Percentiles rank a stretch among this genome's conserved stretches.
phyloP scores from a whole-genome alignment of 441 rosid species.

The Erodium trifolium region DNA sequence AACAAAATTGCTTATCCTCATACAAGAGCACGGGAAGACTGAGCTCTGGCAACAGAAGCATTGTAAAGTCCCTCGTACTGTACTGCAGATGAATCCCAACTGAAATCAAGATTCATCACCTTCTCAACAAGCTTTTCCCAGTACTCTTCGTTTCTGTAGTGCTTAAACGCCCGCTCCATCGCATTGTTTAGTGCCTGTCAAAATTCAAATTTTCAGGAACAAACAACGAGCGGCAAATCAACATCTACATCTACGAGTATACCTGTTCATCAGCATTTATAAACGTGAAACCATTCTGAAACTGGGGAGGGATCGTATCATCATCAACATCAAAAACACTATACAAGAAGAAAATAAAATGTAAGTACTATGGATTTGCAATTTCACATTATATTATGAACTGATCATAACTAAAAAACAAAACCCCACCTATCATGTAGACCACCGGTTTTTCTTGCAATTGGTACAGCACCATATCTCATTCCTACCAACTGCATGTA shows the following conservation, averaged over 20 bases:
- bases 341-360: constrained; percentile 17
- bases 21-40: constrained; percentile 23
- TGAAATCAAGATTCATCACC: constrained; percentile 70
- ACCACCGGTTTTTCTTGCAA: constrained; percentile 86
- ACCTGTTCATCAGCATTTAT: constrained; percentile 71
- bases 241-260: constrained; percentile 1
- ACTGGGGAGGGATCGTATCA: constrained; percentile 57
- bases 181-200: constrained; percentile 55
- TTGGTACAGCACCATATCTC: constrained; percentile 85
- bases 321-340: constrained; percentile 86
- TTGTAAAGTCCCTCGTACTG: constrained; percentile 78
- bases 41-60: constrained; percentile 60
- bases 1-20: not conserved
- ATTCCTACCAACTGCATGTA: constrained; percentile 76
- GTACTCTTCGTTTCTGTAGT: constrained; percentile 37
- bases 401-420: not conserved
- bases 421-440: constrained; percentile 69
- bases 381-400: not conserved
- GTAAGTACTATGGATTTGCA: constrained; percentile 5
- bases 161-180: constrained; percentile 62
- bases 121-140: constrained; percentile 61
- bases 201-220: not conserved
- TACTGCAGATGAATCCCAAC: constrained; percentile 72
- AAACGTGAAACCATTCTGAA: constrained; percentile 73
- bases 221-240: not conserved